Percentiles rank a stretch among this genome's conserved stretches.
Conservation (phyloP, 768 basidiomycete species). For the Pholiota molesta region DNA sequence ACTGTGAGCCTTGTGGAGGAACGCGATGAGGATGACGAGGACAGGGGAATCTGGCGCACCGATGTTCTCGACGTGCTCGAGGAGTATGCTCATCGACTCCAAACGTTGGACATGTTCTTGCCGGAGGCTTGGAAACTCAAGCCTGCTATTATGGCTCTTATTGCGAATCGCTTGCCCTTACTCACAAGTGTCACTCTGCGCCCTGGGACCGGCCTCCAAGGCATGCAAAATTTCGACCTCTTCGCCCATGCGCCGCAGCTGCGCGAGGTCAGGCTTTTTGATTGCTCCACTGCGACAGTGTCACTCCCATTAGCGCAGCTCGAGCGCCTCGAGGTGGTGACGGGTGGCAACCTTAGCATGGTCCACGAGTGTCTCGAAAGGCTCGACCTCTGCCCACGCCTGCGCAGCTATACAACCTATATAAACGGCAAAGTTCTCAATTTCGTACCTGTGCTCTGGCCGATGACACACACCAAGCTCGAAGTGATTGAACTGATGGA, state of each 20-base stretch:
- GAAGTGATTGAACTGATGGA: too few relatives aligned
- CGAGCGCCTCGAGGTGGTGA: not conserved
- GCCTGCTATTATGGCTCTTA: not conserved
- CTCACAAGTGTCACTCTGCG: too few relatives aligned
- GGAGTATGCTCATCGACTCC: not conserved
- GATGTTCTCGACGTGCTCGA: not conserved
- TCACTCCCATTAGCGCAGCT: not conserved
- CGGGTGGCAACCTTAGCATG: not conserved
- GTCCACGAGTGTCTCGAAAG: not conserved
- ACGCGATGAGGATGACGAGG: too few relatives aligned
- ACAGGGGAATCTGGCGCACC: not conserved
- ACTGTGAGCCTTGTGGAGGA: not conserved
- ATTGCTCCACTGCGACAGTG: not conserved
- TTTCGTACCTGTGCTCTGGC: too few relatives aligned
- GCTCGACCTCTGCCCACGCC: not conserved
- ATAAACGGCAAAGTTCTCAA: not conserved
- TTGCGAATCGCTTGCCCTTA: not conserved
- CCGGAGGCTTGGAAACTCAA: not conserved
- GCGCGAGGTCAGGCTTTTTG: too few relatives aligned
- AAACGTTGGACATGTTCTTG: not conserved
- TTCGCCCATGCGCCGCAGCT: too few relatives aligned
- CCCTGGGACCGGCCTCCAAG: too few relatives aligned
- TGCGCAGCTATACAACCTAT: not conserved
- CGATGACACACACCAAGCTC: too few relatives aligned
- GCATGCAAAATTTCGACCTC: too few relatives aligned